Evolutionary conservation across 2,329 filamentous ascomycete genomes (phyloP).

Genomic region (Cercospora nicotianae): DNA sequence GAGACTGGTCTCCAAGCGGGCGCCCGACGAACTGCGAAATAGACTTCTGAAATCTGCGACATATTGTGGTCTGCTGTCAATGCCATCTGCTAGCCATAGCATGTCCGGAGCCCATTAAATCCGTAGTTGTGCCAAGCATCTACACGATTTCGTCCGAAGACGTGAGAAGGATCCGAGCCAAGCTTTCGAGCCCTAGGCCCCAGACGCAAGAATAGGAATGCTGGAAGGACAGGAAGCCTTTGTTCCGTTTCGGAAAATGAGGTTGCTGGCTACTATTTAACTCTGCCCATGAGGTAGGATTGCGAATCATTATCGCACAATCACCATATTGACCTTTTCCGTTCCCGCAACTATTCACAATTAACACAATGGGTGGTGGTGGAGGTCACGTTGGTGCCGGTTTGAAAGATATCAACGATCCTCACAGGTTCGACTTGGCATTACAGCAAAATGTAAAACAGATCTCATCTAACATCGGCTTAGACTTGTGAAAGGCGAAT

Average conservation of each 20-base stretch:
- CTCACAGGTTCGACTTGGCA: background rate
- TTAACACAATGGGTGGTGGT: background rate
- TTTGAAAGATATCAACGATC: constrained; percentile 9
- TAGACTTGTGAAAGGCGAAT: constrained; percentile 19
- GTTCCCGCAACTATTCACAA: background rate
- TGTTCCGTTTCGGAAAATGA: background rate
- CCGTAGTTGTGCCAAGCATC: background rate
- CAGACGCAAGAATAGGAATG: background rate
- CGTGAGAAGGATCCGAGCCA: background rate
- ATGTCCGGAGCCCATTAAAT: background rate
- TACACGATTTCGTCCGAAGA: background rate
- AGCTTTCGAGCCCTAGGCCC: background rate
- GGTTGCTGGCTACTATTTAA: background rate
- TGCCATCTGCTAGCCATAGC: background rate
- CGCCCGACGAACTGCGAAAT: background rate
- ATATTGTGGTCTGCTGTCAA: background rate
- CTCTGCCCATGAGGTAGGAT: background rate
- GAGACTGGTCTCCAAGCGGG: background rate
- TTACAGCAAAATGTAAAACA: background rate
- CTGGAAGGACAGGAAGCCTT: background rate
- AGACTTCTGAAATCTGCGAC: background rate
- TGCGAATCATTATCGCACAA: background rate
- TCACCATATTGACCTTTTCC: background rate
- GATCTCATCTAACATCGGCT: background rate
- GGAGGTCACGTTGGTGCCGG: background rate